Evolutionary conservation across 192 early-diverging fungal species (phyloP).

Genomic region (Coemansia guatemalensis): DNA sequence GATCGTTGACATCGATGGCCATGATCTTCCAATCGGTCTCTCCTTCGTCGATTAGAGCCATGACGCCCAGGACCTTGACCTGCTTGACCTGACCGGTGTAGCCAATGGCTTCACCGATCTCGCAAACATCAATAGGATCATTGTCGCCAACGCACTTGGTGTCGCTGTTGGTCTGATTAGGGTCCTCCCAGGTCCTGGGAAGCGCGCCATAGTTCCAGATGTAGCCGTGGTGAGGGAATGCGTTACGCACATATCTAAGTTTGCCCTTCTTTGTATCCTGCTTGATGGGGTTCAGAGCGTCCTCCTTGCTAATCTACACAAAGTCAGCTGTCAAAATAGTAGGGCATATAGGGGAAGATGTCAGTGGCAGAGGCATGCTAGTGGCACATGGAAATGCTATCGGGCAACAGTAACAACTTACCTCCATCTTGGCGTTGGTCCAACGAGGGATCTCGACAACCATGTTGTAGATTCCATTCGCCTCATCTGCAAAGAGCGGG

Average conservation of each 20-base stretch:
- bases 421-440: conserved; percentile 98
- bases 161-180: conserved; percentile 82
- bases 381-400: neutral
- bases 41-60: conserved; percentile 98
- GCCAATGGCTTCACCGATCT: conserved; percentile 96
- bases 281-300: conserved; percentile 97
- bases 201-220: conserved; percentile 99
- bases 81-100: conserved; percentile 96
- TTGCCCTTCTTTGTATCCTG: conserved; percentile 99
- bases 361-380: neutral
- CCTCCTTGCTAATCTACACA: conserved; percentile 89
- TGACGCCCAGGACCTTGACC: conserved; percentile 97
- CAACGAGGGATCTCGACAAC: conserved; percentile 98
- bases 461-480: conserved; percentile 95
- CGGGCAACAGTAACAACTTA: conserved; percentile 22
- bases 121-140: conserved; percentile 96
- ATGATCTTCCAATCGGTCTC: conserved; percentile 99
- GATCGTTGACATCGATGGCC: conserved; percentile 97
- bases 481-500: conserved; percentile 88
- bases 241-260: conserved; percentile 96
- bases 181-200: conserved; percentile 99
- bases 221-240: conserved; percentile 99
- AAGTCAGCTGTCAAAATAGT: conserved; percentile 9
- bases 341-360: neutral
- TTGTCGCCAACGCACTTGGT: conserved; percentile 97